A percentile compares a stretch with the other conserved stretches of the same genome.
phyloP scores from a whole-genome alignment of 208 protist genomes.

The Acanthamoeba royreba region DNA sequence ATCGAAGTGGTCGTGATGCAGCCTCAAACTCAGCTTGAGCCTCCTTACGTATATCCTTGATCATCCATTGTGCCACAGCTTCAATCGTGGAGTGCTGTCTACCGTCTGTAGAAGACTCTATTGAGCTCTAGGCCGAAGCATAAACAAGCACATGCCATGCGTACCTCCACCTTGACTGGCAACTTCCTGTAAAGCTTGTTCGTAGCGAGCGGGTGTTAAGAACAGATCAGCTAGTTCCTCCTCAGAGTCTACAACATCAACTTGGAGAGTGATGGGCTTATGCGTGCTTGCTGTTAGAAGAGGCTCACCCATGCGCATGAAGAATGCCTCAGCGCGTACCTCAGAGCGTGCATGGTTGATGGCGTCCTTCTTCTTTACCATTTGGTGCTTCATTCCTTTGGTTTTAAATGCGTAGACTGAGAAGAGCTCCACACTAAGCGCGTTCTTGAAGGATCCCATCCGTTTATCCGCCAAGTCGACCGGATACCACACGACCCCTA shows the following conservation, averaged over 20 bases:
- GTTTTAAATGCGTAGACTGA: slow-evolving; percentile 16
- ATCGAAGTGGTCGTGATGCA: neutral
- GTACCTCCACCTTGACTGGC: neutral
- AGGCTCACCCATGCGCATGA: no score
- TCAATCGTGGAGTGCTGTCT: neutral
- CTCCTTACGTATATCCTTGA: slow-evolving; percentile 5
- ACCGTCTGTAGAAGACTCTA: no score
- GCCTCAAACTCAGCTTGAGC: neutral
- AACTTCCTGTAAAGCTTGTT: neutral
- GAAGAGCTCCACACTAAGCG: neutral
- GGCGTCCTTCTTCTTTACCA: neutral
- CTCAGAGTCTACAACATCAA: neutral
- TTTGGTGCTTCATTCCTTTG: neutral
- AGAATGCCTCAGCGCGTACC: no score
- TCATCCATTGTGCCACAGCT: neutral
- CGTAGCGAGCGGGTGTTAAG: neutral
- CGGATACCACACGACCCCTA: neutral
- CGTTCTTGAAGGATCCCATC: neutral
- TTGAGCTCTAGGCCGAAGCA: no score
- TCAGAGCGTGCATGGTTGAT: neutral
- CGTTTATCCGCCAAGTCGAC: neutral
- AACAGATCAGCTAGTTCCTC: slow-evolving; percentile 1
- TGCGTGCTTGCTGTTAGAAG: no score
- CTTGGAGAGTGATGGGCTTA: neutral
- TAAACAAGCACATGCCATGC: no score